Conservation (phyloP, 306 rosid genomes). For the Cyamopsis tetragonoloba region DNA sequence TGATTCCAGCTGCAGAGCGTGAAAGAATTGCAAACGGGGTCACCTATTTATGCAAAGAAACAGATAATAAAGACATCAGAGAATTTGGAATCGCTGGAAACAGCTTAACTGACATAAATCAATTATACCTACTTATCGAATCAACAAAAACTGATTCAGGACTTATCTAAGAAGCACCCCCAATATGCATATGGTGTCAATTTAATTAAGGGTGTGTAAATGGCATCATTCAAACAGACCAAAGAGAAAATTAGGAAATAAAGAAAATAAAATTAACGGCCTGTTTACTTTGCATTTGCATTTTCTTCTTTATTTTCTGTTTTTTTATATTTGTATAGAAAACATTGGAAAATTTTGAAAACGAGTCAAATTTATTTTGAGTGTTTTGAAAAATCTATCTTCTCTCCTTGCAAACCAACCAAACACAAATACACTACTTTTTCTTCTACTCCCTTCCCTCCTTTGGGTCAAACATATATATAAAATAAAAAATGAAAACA, state of each 20-base stretch:
- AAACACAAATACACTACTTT: no score
- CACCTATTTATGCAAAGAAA: conserved; percentile 56
- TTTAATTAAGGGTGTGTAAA: background rate
- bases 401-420: no score
- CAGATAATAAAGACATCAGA: background rate
- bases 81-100: conserved; percentile 6
- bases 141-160: background rate
- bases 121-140: background rate
- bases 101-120: background rate
- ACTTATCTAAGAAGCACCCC: conserved; percentile 1
- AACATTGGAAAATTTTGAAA: no score
- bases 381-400: no score
- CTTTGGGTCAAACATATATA: no score
- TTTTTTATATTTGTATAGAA: no score
- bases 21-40: conserved; percentile 92
- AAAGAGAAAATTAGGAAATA: background rate
- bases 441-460: no score
- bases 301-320: no score
- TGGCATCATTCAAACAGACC: background rate
- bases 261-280: no score
- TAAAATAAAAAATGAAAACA: no score
- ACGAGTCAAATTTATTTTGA: no score
- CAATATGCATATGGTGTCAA: background rate
- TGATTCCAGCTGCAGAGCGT: conserved; percentile 88
- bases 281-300: no score